A percentile compares a stretch with the other conserved stretches of the same genome.
phyloP scores from a whole-genome alignment of 495 filamentous ascomycete genomes.

The Aspergillus avenaceus region DNA sequence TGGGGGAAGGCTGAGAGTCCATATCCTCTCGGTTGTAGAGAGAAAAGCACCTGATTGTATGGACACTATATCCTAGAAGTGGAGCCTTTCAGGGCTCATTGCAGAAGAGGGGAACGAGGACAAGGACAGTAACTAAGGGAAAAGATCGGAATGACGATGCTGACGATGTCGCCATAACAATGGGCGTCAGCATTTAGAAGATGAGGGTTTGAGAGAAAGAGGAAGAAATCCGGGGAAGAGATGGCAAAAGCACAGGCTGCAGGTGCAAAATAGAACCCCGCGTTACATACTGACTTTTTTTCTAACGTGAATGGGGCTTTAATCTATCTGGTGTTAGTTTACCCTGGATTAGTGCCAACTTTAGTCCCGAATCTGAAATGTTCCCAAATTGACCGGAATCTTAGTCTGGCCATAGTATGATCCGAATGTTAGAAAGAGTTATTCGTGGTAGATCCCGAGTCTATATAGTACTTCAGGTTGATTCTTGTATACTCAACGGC shows the following conservation, averaged over 20 bases:
- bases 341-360: neutral
- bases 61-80: neutral
- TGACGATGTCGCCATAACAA: neutral
- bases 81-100: neutral
- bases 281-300: too few relatives aligned
- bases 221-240: constrained; percentile 19
- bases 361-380: neutral
- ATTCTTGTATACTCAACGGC: too few relatives aligned
- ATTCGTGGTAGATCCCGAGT: neutral
- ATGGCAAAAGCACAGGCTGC: too few relatives aligned
- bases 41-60: neutral
- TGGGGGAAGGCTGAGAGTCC: constrained; percentile 16
- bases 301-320: neutral
- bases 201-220: neutral
- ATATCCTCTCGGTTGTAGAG: constrained; percentile 13
- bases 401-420: too few relatives aligned
- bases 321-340: neutral
- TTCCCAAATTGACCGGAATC: too few relatives aligned
- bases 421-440: too few relatives aligned
- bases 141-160: neutral
- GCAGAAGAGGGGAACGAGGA: too few relatives aligned
- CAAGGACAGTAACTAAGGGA: neutral
- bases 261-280: neutral
- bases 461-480: too few relatives aligned
- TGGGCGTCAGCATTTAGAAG: neutral